These are phyloP conservation scores for Schizothecium vesticola DNA, from an alignment of 495 filamentous ascomycete species.

Conservation along the genomic window DNA sequence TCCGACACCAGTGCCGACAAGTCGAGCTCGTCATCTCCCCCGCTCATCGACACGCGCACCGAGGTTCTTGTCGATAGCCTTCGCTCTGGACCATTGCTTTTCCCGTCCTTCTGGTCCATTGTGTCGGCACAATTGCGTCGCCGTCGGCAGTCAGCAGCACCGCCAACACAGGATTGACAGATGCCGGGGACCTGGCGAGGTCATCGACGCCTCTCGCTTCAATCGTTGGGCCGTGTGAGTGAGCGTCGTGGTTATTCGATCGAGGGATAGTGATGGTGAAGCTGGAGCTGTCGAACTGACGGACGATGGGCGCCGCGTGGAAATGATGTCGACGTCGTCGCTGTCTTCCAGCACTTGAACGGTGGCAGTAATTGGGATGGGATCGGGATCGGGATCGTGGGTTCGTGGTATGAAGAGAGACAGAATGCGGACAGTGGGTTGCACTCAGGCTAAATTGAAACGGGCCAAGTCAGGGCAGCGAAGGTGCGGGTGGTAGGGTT, in stretches of 20 bases:
- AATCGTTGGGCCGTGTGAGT: background rate
- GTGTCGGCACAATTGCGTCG: conserved; percentile 10
- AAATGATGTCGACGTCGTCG: background rate
- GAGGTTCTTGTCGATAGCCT: conserved; percentile 34
- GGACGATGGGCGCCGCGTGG: background rate
- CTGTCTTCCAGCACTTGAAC: background rate
- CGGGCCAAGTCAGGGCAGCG: background rate
- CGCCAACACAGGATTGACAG: conserved; percentile 26
- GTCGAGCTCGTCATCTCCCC: conserved; percentile 23
- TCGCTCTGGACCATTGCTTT: conserved; percentile 31
- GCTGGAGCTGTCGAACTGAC: background rate
- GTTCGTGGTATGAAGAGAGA: background rate
- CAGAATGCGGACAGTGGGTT: background rate
- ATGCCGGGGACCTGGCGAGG: conserved; percentile 17
- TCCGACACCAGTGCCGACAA: conserved; percentile 25
- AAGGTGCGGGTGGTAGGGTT: background rate
- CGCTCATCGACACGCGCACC: conserved; percentile 22
- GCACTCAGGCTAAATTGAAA: background rate
- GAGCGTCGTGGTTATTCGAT: background rate
- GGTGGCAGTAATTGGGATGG: background rate
- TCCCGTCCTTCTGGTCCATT: conserved; percentile 35
- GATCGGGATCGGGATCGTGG: background rate
- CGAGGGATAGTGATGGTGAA: background rate
- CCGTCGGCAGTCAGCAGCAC: conserved; percentile 18
- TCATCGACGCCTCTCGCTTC: conserved; percentile 17